phyloP scores from a whole-genome alignment of 371 early-diverging fungal species.

The Haplosporangium sp. region DNA sequence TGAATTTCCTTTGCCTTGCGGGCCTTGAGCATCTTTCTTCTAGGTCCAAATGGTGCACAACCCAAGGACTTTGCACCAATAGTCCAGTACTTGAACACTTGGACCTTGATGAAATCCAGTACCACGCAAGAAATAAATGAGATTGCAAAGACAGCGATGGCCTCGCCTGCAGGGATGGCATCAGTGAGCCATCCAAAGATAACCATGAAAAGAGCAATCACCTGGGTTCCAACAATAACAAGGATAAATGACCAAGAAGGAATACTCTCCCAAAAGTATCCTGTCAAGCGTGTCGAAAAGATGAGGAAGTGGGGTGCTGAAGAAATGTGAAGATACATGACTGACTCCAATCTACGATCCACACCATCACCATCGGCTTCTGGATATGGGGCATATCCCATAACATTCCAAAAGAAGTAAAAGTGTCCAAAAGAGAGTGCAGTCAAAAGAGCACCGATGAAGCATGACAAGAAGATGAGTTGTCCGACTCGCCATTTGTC shows the following conservation, averaged over 20 bases:
- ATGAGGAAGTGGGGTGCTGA: constrained; percentile 94
- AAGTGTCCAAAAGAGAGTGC: constrained; percentile 86
- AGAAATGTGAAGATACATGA: constrained; percentile 93
- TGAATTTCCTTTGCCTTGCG: constrained; percentile 16
- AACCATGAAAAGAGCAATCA: constrained; percentile 89
- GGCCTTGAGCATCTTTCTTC: constrained; percentile 25
- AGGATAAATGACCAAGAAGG: constrained; percentile 76
- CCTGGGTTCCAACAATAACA: constrained; percentile 90
- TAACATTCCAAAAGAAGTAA: constrained; percentile 73
- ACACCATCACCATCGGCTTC: constrained; percentile 14
- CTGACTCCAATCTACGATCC: constrained; percentile 71
- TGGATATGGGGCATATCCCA: constrained; percentile 45
- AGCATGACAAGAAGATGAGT: constrained; percentile 80
- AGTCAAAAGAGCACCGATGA: constrained; percentile 80
- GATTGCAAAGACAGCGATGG: constrained; percentile 70
- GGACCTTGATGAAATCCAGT: constrained; percentile 89
- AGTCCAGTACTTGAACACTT: constrained; percentile 81
- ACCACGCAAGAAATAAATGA: constrained; percentile 82
- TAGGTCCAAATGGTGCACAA: constrained; percentile 44
- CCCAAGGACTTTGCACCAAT: constrained; percentile 15
- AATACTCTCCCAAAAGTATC: constrained; percentile 86
- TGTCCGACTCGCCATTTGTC: constrained; percentile 96
- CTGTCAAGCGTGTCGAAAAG: constrained; percentile 90
- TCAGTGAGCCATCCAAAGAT: constrained; percentile 78
- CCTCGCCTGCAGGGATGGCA: constrained; percentile 67